These are phyloP conservation scores for Alloteropsis semialata DNA, from an alignment of 176 grass and related monocot genomes.

Conservation along the genomic window DNA sequence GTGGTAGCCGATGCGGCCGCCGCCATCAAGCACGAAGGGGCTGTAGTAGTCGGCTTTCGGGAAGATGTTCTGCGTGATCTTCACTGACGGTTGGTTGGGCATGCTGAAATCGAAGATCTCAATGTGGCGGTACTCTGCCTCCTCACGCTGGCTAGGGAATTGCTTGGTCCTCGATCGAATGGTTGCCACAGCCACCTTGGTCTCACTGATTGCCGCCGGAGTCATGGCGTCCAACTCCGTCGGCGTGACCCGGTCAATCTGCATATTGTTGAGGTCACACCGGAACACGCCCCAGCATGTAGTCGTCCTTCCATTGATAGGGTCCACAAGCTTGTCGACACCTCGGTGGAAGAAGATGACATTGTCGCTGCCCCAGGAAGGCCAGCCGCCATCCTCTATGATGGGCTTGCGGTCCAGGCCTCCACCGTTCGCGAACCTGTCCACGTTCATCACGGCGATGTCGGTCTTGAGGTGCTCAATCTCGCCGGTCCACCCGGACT, in stretches of 20 bases:
- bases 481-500: slow-evolving; percentile 17
- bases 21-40: no score
- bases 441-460: slow-evolving; percentile 47
- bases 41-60: no score
- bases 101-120: no score
- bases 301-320: not conserved
- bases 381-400: slow-evolving; percentile 37
- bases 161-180: no score
- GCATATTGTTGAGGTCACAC: not conserved
- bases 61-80: no score
- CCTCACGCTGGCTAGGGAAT: no score
- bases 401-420: not conserved
- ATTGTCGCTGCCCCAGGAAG: slow-evolving; percentile 39
- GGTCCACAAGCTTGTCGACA: not conserved
- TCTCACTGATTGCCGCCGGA: slow-evolving; percentile 42
- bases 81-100: no score
- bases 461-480: slow-evolving; percentile 36
- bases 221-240: slow-evolving; percentile 9
- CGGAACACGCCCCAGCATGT: slow-evolving; percentile 40
- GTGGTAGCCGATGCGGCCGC: no score
- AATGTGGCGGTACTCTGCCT: no score
- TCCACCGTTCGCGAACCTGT: not conserved
- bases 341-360: slow-evolving; percentile 47
- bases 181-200: slow-evolving; percentile 35
- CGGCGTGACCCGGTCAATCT: slow-evolving; percentile 16